Percentiles rank a stretch among this genome's conserved stretches.
Conservation (phyloP, 345 rosid species). For the Arabis hirsuta region DNA sequence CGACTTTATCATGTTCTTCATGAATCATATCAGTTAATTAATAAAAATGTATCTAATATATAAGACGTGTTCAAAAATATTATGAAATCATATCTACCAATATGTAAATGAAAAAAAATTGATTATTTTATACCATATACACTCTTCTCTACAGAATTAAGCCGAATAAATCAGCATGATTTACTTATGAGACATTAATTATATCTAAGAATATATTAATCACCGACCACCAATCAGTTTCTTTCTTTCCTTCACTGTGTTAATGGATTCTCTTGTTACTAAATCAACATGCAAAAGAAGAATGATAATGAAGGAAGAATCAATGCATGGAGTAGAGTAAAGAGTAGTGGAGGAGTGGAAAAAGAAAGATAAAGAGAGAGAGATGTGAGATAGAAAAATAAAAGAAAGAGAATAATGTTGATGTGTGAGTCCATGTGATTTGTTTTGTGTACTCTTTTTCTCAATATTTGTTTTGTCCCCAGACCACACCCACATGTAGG, state of each 20-base stretch:
- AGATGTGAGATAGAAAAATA: not conserved
- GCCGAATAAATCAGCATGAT: not conserved
- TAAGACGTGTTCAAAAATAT: too few species aligned
- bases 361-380: not conserved
- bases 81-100: too few species aligned
- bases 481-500: conserved; percentile 34
- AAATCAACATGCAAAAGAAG: not conserved
- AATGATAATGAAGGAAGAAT: conserved; percentile 5
- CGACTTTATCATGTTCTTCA: too few species aligned
- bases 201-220: not conserved
- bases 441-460: conserved; percentile 30
- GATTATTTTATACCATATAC: too few species aligned
- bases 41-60: too few species aligned
- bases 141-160: not conserved
- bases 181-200: conserved; percentile 3
- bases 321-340: not conserved
- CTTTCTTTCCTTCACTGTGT: not conserved
- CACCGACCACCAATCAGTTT: not conserved
- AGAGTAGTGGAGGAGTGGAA: conserved; percentile 8
- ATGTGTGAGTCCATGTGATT: conserved; percentile 42
- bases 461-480: conserved; percentile 28
- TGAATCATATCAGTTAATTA: too few species aligned
- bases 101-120: too few species aligned
- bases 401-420: conserved; percentile 29
- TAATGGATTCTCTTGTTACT: conserved; percentile 4